Percentiles rank a stretch among this genome's conserved stretches.
These are phyloP conservation scores for Suillus plorans DNA, from an alignment of 768 basidiomycete genomes.

Conservation along the genomic window DNA sequence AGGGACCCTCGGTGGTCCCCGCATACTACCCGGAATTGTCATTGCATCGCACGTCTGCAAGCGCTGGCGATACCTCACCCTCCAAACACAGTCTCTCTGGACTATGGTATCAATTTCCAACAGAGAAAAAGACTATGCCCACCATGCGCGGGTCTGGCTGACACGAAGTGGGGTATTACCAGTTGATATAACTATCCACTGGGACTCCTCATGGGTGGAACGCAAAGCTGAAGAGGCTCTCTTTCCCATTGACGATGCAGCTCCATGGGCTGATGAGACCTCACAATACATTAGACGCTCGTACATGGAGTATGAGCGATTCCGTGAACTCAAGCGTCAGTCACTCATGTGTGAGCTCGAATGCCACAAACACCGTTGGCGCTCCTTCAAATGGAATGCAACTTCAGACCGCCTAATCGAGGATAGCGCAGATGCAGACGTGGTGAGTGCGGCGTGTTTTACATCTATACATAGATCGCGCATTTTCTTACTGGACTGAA, in stretches of 20 bases:
- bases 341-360: constrained; percentile 4
- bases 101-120: constrained; percentile 8
- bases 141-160: background rate
- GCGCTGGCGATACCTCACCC: constrained; percentile 54
- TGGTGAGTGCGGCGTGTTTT: background rate
- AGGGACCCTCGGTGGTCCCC: background rate
- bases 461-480: background rate
- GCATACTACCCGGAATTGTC: background rate
- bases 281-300: background rate
- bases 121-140: background rate
- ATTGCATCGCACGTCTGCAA: constrained; percentile 60
- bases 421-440: background rate
- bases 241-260: constrained; percentile 2
- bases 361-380: constrained; percentile 3
- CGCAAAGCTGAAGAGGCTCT: background rate
- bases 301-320: constrained; percentile 3
- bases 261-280: constrained; percentile 2
- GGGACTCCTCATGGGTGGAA: background rate
- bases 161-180: background rate
- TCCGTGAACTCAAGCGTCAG: background rate
- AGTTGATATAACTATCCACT: background rate
- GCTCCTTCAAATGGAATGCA: background rate
- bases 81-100: constrained; percentile 61
- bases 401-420: background rate
- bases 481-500: background rate